Percentiles rank a stretch among this genome's conserved stretches.
These are phyloP conservation scores for Leccinum subgranulosum DNA, from an alignment of 768 basidiomycete species.

Conservation along the genomic window DNA sequence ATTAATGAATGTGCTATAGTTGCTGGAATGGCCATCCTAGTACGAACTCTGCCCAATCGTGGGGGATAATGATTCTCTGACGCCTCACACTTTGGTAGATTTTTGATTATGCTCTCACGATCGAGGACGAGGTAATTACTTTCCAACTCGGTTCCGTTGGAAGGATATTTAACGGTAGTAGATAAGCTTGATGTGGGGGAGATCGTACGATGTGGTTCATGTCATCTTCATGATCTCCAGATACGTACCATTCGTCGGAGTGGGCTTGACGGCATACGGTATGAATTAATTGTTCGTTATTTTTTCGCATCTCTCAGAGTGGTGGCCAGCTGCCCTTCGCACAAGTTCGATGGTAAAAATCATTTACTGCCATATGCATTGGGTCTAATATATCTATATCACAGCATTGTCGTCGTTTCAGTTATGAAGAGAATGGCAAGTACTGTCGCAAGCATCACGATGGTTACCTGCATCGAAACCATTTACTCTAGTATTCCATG, in stretches of 20 bases:
- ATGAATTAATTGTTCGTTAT: background rate
- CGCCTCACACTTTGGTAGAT: background rate
- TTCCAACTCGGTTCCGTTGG: background rate
- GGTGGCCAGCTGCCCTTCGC: background rate
- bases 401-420: background rate
- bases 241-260: background rate
- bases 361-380: background rate
- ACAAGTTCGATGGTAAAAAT: background rate
- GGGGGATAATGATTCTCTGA: background rate
- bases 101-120: background rate
- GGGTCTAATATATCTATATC: background rate
- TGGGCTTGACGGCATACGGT: background rate
- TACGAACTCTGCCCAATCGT: background rate
- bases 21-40: background rate
- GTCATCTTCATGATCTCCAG: background rate
- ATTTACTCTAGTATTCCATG: background rate
- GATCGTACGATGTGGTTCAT: background rate
- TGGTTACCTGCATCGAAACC: background rate
- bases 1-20: background rate
- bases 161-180: background rate
- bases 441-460: background rate
- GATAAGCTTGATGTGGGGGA: background rate
- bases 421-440: background rate
- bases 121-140: background rate
- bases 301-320: background rate